Percentiles rank a stretch among this genome's conserved stretches.
phyloP scores from a whole-genome alignment of 202 grass and related monocot species.

The Saccharum hybrid region DNA sequence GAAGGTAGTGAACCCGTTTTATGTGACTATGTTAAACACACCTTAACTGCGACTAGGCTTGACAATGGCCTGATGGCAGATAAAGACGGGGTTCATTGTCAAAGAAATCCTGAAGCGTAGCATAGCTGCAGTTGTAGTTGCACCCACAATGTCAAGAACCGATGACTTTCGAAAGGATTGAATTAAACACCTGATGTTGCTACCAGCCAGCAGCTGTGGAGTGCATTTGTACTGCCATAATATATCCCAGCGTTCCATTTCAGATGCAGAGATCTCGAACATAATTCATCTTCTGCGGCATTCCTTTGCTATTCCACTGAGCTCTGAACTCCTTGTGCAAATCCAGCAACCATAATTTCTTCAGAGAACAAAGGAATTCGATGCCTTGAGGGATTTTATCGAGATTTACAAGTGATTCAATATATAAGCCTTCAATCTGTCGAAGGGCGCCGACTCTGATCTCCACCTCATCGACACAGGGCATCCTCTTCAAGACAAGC shows the following conservation, averaged over 20 bases:
- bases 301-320: neutral
- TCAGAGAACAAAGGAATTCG: neutral
- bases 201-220: too few relatives aligned
- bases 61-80: neutral
- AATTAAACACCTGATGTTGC: too few relatives aligned
- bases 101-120: neutral
- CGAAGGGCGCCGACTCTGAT: neutral
- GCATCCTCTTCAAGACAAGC: neutral
- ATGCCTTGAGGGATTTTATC: conserved; percentile 3
- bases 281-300: neutral
- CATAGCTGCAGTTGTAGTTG: neutral
- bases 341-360: neutral
- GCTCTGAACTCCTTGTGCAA: neutral
- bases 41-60: neutral
- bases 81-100: neutral
- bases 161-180: too few relatives aligned
- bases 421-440: neutral
- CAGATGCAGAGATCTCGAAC: neutral
- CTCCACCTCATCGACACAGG: neutral
- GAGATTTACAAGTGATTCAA: neutral
- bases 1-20: too few relatives aligned
- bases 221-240: neutral
- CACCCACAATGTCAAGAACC: neutral
- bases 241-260: too few relatives aligned
- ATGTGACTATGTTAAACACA: too few relatives aligned